Conservation (phyloP, 352 stramenopile species). For the Phytophthora sp. region DNA sequence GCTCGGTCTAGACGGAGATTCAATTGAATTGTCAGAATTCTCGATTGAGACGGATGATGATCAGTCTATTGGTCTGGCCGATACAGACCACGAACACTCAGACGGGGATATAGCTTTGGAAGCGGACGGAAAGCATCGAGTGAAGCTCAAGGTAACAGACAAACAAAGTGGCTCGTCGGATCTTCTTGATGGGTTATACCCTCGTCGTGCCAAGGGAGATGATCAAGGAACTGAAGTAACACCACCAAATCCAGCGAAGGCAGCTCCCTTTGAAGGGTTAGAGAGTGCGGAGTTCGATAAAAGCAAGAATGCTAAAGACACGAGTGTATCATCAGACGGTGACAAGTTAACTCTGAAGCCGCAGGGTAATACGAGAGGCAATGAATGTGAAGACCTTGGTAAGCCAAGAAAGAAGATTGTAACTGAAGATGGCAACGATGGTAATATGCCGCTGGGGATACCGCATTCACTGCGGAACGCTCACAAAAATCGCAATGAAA, state of each 20-base stretch:
- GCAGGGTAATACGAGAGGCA: neutral
- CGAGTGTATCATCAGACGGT: neutral
- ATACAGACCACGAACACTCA: constrained; percentile 6
- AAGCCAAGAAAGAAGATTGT: neutral
- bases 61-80: constrained; percentile 9
- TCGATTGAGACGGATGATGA: constrained; percentile 42
- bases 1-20: constrained; percentile 48
- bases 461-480: neutral
- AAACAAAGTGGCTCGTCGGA: neutral
- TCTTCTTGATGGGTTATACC: constrained; percentile 2
- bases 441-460: neutral
- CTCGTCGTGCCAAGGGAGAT: neutral
- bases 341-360: neutral
- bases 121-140: neutral
- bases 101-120: constrained; percentile 1
- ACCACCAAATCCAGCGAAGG: constrained; percentile 1
- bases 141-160: constrained; percentile 4
- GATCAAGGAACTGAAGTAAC: constrained; percentile 1
- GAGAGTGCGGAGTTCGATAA: constrained; percentile 3
- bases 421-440: neutral
- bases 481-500: no score
- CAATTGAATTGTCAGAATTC: constrained; percentile 41
- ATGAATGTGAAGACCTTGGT: neutral
- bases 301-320: constrained; percentile 3
- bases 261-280: constrained; percentile 1